Percentiles rank a stretch among this genome's conserved stretches.
These are phyloP conservation scores for Candida ulmi DNA, from an alignment of 805 yeast species.

Conservation along the genomic window DNA sequence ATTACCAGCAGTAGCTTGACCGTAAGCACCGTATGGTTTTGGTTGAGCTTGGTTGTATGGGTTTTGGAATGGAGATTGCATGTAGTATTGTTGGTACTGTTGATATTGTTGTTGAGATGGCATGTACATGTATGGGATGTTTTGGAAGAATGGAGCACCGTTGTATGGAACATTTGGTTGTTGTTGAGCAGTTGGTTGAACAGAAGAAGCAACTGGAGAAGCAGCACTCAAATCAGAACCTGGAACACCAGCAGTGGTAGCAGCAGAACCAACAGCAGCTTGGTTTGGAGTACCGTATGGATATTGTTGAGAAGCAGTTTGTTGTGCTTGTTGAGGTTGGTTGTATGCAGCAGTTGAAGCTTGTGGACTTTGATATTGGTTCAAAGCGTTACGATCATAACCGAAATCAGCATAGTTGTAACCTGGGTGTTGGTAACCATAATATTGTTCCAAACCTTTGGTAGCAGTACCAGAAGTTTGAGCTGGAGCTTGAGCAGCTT, in stretches of 20 bases:
- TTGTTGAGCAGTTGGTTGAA: conserved; percentile 23
- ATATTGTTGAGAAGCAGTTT: conserved; percentile 14
- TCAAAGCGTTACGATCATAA: conserved; percentile 5
- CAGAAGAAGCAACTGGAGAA: conserved; percentile 24
- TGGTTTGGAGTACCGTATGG: conserved; percentile 24
- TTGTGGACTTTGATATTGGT: conserved; percentile 2
- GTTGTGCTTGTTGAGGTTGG: conserved; percentile 11
- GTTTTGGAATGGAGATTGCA: conserved; percentile 7
- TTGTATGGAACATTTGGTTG: conserved; percentile 20
- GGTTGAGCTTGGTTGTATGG: conserved; percentile 17
- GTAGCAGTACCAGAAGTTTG: conserved; percentile 19
- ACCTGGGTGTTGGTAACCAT: conserved; percentile 15
- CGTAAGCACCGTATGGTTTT: conserved; percentile 14
- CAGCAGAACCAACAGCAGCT: conserved; percentile 12
- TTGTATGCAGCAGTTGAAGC: conserved; percentile 7
- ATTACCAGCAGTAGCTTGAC: not conserved
- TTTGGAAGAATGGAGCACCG: conserved; percentile 11
- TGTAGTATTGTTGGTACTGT: conserved; percentile 9
- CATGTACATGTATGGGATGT: conserved; percentile 23
- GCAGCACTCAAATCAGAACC: conserved; percentile 17
- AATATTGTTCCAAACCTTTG: conserved; percentile 29
- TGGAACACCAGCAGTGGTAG: conserved; percentile 9
- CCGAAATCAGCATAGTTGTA: conserved; percentile 12
- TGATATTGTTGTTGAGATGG: conserved; percentile 14
- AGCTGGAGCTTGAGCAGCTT: conserved; percentile 9